Evolutionary conservation across 2,329 filamentous ascomycete genomes (phyloP).

Genomic region (Arthrocladium fulminans): DNA sequence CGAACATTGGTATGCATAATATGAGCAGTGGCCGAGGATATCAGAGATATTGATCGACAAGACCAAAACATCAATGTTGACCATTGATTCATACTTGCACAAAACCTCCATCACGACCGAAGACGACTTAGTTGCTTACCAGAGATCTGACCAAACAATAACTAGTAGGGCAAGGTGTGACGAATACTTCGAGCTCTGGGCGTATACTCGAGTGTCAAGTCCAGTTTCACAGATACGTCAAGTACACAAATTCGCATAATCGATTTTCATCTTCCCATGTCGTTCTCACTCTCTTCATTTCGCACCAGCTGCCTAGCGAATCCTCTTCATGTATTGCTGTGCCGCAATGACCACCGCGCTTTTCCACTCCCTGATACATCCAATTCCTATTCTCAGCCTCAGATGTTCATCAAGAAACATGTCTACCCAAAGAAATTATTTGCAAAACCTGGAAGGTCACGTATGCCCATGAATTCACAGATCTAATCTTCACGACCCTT

Average conservation of each 20-base stretch:
- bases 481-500: no score
- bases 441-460: no score
- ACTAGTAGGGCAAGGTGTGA: background rate
- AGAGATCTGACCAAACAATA: background rate
- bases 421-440: no score
- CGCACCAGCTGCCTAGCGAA: no score
- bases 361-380: no score
- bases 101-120: background rate
- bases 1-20: background rate
- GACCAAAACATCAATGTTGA: background rate
- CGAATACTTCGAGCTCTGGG: background rate
- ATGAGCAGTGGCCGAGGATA: constrained; percentile 5
- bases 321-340: no score
- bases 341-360: no score
- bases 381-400: no score
- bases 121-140: background rate
- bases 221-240: background rate
- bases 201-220: background rate
- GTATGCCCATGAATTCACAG: no score
- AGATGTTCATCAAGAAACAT: no score
- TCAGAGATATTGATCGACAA: constrained; percentile 2
- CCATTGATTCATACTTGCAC: background rate
- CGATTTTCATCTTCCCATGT: background rate
- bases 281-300: background rate
- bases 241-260: background rate